Base-by-base conservation (phyloP, 208 protist genomes). In the Wallacemonas sp. region DNA sequence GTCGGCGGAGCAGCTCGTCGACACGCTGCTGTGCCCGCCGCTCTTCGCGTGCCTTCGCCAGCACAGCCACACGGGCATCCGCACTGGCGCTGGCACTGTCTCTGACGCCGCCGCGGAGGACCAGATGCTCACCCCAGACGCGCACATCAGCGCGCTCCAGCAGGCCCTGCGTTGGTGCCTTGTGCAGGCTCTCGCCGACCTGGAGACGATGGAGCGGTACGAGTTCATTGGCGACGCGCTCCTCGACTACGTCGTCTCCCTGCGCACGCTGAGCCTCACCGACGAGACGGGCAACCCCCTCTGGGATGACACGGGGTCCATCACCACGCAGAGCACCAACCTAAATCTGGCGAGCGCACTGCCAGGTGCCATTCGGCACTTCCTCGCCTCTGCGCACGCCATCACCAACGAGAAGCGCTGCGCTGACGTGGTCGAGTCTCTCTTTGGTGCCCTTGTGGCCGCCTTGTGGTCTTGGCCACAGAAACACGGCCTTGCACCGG, bases 181-280 rank as follows among this genome's bases (percentile, higher is more conserved):
- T 23, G 28, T 76, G 10, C n/a, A 65, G 12, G 67, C 77, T 2
- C 59, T 84, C 0, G 74, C 55, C 20, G 72, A 74, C 44, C 22
- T 57, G 20, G 20, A 20, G 7, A 68, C 41, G 22, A 79, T 76
- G 61, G 78, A 84, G 55, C 32, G 32, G 46, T 65, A 74, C 3
- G 75, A 76, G 72, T 88, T 82, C 49, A 72, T 84, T 45, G 82
- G 82, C 7, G 78, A 88, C 65, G 75, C 72, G 16, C 44, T 88
- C 11, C 39, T 88, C 16, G 82, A 88, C 57, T 88, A 71, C 74
- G 59, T 45, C n/a, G n/a, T 78, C 28, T 70, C 52, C 23, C 50
- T 54, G 32, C 62, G 63, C 61, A 45, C 44, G 8, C 61, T 62
- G 31, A 62, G 57, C 38, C 49, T 62, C 23, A 68, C 66, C 64